phyloP scores from a whole-genome alignment of 2,329 filamentous ascomycete genomes.

The Penicillium sp. region DNA sequence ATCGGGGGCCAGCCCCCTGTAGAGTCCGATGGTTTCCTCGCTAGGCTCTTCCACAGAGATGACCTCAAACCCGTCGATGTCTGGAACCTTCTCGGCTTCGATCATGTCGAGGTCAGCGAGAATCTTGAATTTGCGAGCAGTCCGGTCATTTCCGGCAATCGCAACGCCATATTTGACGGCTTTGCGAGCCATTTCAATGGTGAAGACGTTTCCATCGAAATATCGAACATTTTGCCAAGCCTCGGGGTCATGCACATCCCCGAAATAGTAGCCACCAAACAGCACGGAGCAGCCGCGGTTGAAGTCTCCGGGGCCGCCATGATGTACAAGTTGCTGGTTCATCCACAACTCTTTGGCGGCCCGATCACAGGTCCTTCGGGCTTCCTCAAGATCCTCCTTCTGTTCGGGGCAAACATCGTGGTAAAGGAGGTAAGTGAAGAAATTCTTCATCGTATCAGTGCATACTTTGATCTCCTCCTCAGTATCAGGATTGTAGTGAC shows the following conservation, averaged over 20 bases:
- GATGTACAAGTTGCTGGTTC: conserved; percentile 49
- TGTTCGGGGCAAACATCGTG: conserved; percentile 88
- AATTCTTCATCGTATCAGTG: conserved; percentile 72
- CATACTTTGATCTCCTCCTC: conserved; percentile 56
- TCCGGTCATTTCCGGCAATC: conserved; percentile 39
- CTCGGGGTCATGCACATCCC: conserved; percentile 40
- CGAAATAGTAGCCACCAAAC: conserved; percentile 57
- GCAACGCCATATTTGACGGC: conserved; percentile 52
- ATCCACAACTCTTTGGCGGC: conserved; percentile 66
- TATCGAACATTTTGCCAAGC: neutral
- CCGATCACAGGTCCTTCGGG: conserved; percentile 63
- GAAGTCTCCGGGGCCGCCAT: conserved; percentile 69
- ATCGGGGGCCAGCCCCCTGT: conserved; percentile 41
- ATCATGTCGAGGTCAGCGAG: conserved; percentile 37
- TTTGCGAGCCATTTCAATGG: conserved; percentile 46
- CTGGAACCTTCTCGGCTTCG: conserved; percentile 44
- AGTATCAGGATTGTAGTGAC: conserved; percentile 56
- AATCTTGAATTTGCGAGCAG: conserved; percentile 41
- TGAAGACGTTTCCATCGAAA: conserved; percentile 28
- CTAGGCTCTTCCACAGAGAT: conserved; percentile 49
- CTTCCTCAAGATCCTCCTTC: conserved; percentile 61
- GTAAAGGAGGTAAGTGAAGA: conserved; percentile 79
- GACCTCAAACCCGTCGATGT: conserved; percentile 62
- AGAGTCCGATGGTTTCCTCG: conserved; percentile 48
- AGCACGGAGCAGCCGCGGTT: conserved; percentile 71